Evolutionary conservation across 2,329 filamentous ascomycete species (phyloP).

Genomic region (Xylariaceae sp.): DNA sequence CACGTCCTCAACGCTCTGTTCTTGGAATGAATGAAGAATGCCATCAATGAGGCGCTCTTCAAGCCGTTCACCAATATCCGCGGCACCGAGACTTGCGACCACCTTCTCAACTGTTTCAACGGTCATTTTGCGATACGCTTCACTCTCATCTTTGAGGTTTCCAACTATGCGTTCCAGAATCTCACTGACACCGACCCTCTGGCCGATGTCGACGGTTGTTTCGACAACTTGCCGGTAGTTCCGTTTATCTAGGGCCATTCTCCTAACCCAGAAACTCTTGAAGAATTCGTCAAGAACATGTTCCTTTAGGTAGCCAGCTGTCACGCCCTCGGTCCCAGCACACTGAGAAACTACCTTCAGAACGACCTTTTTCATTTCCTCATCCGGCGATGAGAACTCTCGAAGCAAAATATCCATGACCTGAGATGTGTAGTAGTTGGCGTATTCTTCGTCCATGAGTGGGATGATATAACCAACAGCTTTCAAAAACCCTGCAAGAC

Average conservation of each 20-base stretch:
- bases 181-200: constrained; percentile 96
- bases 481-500: constrained; percentile 91
- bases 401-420: constrained; percentile 98
- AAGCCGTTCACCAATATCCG: constrained; percentile 86
- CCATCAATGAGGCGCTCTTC: constrained; percentile 94
- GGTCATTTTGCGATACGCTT: constrained; percentile 98
- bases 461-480: constrained; percentile 98
- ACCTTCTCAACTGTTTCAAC: constrained; percentile 97
- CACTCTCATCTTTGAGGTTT: constrained; percentile 97
- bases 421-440: constrained; percentile 97
- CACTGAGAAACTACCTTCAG: constrained; percentile 96
- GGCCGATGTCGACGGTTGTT: constrained; percentile 92
- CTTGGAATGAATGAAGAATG: constrained; percentile 93
- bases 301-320: constrained; percentile 89
- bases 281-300: constrained; percentile 95
- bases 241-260: constrained; percentile 95
- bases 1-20: constrained; percentile 93
- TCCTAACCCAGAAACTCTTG: constrained; percentile 96
- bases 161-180: constrained; percentile 89
- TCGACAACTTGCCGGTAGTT: constrained; percentile 98
- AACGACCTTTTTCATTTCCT: constrained; percentile 99
- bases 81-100: constrained; percentile 85
- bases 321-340: constrained; percentile 89
- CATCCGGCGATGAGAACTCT: constrained; percentile 94
- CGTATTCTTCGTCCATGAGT: constrained; percentile 98